Evolutionary conservation across 371 early-diverging fungal genomes (phyloP), one percentile per base, ranked within the genome.

Genomic region (Chytridium lagenaria): DNA sequence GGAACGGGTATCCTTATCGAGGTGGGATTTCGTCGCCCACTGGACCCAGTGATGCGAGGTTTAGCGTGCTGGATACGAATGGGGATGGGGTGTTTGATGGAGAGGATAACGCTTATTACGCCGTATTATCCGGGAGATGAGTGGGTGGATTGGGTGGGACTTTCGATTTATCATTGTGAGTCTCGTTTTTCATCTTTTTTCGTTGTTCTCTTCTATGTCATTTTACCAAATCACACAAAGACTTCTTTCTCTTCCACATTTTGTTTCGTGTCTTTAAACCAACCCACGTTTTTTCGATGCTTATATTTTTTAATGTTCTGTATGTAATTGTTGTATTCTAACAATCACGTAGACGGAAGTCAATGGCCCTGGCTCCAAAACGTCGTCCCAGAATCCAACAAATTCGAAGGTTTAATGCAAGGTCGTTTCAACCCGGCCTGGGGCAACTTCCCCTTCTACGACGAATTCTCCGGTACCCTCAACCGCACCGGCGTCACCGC

Each of bases 21-120:
- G 61, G 7, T 34, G 68, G 37, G 44, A 55, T 49, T 30, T 28
- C 30, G 1, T 30, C 0, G 16, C 40, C 28, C 66, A 28, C 59
- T 51, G 30, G 16, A 7, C 10, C 55, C 16, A 26, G 7, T 16
- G 51, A 73, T 31, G 38, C 66, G 50, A 75, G 78, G 50, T 80
- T 76, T 59, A 28, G 15, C 26, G 51, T 64, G 38, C 73, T 82
- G 2, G 84, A 84, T 65, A 79, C 82, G 30, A 82, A 84, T 78
- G 38, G 49, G 16, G 64, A 68, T 59, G 73, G 78, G 16, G 39
- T 39, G 2, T 59, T 73, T 33, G 77, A 79, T 59, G 26, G 19
- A 16, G 1, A 38, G n/a, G 83, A 83, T 63, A 79, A 79, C 70
- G 77, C 79, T 19, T 81, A 81, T 70, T 68, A 23, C 31, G 12